Conservation (phyloP, 495 filamentous ascomycete genomes). For the Aspergillus cavernicola region DNA sequence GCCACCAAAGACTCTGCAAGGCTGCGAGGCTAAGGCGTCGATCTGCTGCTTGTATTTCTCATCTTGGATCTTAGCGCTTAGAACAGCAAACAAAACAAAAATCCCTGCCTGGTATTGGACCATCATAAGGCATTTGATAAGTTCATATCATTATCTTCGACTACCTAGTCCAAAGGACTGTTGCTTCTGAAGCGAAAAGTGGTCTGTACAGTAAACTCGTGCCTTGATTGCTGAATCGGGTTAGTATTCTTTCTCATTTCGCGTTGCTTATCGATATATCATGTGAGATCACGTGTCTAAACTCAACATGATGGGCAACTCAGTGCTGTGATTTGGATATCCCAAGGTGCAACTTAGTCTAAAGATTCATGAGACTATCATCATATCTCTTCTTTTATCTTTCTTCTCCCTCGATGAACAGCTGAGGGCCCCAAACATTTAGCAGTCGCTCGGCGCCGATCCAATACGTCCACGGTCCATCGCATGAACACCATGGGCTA, state of each 20-base stretch:
- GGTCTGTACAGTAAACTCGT: too few relatives aligned
- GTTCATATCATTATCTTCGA: too few relatives aligned
- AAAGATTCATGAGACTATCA: background rate
- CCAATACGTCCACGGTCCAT: background rate
- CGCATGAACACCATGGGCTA: conserved; percentile 13
- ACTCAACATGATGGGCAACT: background rate
- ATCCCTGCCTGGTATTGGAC: background rate
- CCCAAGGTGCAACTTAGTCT: background rate
- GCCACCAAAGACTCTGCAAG: conserved; percentile 3
- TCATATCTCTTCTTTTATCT: background rate
- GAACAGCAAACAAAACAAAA: background rate
- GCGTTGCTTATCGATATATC: background rate
- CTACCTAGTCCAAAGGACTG: background rate
- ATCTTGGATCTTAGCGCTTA: background rate
- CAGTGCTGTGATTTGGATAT: background rate
- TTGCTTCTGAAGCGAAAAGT: too few relatives aligned
- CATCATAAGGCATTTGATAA: background rate
- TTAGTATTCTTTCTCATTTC: too few relatives aligned
- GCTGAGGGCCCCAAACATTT: background rate
- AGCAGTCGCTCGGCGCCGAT: background rate
- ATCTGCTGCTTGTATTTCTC: background rate
- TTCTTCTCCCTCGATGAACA: background rate
- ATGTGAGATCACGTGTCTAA: conserved; percentile 1
- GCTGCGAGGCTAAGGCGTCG: conserved; percentile 7
- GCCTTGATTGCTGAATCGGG: too few relatives aligned